phyloP scores from a whole-genome alignment of 2,329 filamentous ascomycete genomes.

The Xylaria sp. region DNA sequence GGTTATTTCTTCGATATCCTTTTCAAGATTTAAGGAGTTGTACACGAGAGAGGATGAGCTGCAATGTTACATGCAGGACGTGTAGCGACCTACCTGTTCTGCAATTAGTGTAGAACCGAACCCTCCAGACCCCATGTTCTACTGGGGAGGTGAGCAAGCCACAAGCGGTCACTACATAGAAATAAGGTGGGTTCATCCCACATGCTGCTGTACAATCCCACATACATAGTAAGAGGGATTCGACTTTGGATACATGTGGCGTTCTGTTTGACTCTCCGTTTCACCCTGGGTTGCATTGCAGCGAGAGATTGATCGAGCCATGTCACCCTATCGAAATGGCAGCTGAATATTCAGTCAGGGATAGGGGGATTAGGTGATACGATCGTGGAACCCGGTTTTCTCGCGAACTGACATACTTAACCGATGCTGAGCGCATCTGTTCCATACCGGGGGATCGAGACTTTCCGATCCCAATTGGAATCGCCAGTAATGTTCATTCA shows the following conservation, averaged over 20 bases:
- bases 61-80: background rate
- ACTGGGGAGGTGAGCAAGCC: background rate
- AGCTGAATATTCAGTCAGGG: constrained; percentile 2
- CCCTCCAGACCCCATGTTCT: background rate
- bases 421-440: background rate
- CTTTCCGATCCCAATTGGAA: background rate
- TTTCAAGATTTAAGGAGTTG: background rate
- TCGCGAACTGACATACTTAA: constrained; percentile 2
- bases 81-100: background rate
- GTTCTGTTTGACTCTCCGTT: background rate
- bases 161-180: no score
- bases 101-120: background rate
- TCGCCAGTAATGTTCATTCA: background rate
- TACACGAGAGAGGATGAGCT: background rate
- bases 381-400: background rate
- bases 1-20: background rate
- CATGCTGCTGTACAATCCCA: no score
- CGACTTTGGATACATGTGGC: background rate
- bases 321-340: constrained; percentile 5
- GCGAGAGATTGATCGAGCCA: constrained; percentile 9
- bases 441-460: background rate
- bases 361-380: constrained; percentile 8
- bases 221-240: background rate
- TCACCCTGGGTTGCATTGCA: background rate
- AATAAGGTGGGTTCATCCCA: background rate